A percentile compares a stretch with the other conserved stretches of the same genome.
Evolutionary conservation across 2,329 filamentous ascomycete genomes (phyloP).

Genomic region (Orbilia quercus): DNA sequence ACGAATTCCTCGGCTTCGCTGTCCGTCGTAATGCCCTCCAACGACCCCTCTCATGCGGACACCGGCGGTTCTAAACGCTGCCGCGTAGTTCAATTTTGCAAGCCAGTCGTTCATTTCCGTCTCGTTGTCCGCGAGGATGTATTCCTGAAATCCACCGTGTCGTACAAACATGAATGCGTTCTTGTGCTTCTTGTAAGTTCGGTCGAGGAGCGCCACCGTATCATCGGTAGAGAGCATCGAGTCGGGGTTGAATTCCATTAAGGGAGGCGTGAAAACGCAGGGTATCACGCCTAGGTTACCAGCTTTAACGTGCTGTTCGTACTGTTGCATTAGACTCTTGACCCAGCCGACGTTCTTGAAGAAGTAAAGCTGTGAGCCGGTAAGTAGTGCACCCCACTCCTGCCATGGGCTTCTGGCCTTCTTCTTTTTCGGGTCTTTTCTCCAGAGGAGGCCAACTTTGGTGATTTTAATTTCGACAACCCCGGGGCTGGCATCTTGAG

Average conservation of each 20-base stretch:
- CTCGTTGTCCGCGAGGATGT: constrained; percentile 89
- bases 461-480: constrained; percentile 98
- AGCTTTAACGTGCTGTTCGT: constrained; percentile 82
- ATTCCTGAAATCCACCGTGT: constrained; percentile 86
- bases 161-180: constrained; percentile 92
- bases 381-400: constrained; percentile 97
- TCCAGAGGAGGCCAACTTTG: constrained; percentile 93
- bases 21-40: constrained; percentile 85
- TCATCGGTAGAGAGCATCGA: constrained; percentile 92
- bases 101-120: constrained; percentile 96
- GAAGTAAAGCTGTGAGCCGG: constrained; percentile 95
- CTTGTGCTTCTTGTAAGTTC: constrained; percentile 92
- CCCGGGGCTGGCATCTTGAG: constrained; percentile 85
- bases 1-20: constrained; percentile 77
- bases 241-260: constrained; percentile 93
- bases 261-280: constrained; percentile 87
- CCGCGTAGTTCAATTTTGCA: constrained; percentile 93
- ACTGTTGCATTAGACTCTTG: constrained; percentile 87
- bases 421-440: constrained; percentile 92
- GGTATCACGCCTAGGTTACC: constrained; percentile 77
- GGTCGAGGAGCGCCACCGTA: constrained; percentile 86
- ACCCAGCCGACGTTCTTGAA: constrained; percentile 95
- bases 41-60: constrained; percentile 89
- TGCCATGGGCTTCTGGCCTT: constrained; percentile 96
- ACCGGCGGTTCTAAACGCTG: constrained; percentile 89